These are phyloP conservation scores for Leishmania gerbilli DNA, from an alignment of 208 protist species.

Conservation along the genomic window DNA sequence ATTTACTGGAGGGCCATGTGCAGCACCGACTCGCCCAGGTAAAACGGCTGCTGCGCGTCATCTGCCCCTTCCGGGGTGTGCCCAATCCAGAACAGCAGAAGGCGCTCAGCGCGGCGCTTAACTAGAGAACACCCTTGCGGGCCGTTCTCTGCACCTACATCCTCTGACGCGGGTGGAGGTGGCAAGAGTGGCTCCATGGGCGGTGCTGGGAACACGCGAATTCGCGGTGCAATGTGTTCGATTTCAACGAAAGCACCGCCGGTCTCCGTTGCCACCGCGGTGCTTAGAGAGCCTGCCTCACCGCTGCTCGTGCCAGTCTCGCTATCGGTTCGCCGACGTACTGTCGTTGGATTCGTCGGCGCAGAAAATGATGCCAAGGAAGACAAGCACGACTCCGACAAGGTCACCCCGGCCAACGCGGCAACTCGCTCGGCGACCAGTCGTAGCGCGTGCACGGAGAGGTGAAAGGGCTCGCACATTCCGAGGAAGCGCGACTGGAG, in stretches of 20 bases:
- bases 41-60: slow-evolving; percentile 63
- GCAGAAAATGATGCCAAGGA: slow-evolving; percentile 27
- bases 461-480: slow-evolving; percentile 56
- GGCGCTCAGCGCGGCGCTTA: slow-evolving; percentile 31
- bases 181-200: not conserved
- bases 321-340: not conserved
- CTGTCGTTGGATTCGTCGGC: too few species aligned
- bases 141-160: slow-evolving; percentile 1
- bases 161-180: not conserved
- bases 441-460: slow-evolving; percentile 45
- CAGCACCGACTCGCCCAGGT: slow-evolving; percentile 41
- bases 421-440: slow-evolving; percentile 57
- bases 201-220: slow-evolving; percentile 18
- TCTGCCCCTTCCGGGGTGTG: slow-evolving; percentile 41
- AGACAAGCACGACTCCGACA: slow-evolving; percentile 40
- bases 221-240: slow-evolving; percentile 13
- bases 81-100: slow-evolving; percentile 90
- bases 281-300: not conserved
- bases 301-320: not conserved
- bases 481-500: slow-evolving; percentile 51
- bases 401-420: slow-evolving; percentile 50
- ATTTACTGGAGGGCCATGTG: not conserved
- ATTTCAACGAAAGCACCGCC: slow-evolving; percentile 32
- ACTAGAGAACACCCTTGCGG: slow-evolving; percentile 2
- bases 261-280: not conserved